Conservation (phyloP, 305 asterid genomes). For the Fraxinus baroniana region DNA sequence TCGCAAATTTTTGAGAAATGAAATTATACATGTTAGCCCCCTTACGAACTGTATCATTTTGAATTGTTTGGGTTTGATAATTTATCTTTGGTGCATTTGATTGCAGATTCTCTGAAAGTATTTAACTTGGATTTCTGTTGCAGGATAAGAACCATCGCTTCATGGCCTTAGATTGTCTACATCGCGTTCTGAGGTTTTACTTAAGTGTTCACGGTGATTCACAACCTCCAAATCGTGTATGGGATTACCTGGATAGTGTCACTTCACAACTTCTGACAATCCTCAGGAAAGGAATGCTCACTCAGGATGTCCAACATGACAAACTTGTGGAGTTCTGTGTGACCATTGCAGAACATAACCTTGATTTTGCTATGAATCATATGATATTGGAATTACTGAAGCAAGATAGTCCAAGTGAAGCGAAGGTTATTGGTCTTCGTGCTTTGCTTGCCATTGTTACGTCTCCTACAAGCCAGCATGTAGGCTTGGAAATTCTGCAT, state of each 20-base stretch:
- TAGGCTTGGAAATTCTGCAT: constrained; percentile 95
- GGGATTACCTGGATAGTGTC: constrained; percentile 99
- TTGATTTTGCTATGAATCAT: constrained; percentile 97
- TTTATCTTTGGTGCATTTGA: background rate
- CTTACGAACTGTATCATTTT: background rate
- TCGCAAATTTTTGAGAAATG: constrained; percentile 12
- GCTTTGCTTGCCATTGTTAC: constrained; percentile 98
- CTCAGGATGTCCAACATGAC: constrained; percentile 98
- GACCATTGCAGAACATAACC: constrained; percentile 97
- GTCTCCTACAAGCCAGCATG: constrained; percentile 95
- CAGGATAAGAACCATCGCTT: constrained; percentile 99
- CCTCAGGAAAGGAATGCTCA: constrained; percentile 92
- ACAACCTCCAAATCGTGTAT: constrained; percentile 88
- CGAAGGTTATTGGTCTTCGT: constrained; percentile 97
- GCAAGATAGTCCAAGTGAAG: constrained; percentile 97
- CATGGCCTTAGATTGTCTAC: constrained; percentile 98
- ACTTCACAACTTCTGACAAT: constrained; percentile 93
- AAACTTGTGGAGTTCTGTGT: constrained; percentile 97
- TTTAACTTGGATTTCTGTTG: constrained; percentile 29
- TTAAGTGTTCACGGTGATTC: constrained; percentile 92
- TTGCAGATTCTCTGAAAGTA: constrained; percentile 9
- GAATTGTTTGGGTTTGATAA: background rate
- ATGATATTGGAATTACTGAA: constrained; percentile 88
- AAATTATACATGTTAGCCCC: constrained; percentile 5
- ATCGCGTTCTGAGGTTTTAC: constrained; percentile 93